phyloP scores from a whole-genome alignment of 192 early-diverging fungal species.

The Coemansia sp. region DNA sequence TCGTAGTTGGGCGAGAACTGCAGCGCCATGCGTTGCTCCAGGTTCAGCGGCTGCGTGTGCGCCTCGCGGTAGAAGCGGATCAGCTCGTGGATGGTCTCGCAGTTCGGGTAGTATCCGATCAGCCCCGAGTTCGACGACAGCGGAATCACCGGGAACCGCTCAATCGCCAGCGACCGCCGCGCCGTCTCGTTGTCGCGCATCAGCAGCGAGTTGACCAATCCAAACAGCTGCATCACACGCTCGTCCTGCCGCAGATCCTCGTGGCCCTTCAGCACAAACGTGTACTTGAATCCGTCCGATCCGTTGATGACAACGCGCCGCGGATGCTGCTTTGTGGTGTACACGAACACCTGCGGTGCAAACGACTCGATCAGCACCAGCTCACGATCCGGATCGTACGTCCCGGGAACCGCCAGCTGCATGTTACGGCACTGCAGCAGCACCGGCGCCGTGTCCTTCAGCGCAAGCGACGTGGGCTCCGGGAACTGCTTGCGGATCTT shows the following conservation, averaged over 20 bases:
- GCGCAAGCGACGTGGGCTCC: slow-evolving; percentile 71
- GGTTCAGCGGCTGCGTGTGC: slow-evolving; percentile 80
- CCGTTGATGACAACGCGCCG: slow-evolving; percentile 81
- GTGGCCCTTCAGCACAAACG: slow-evolving; percentile 92
- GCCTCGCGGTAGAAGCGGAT: slow-evolving; percentile 87
- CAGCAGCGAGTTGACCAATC: slow-evolving; percentile 92
- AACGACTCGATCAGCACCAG: slow-evolving; percentile 90
- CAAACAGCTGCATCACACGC: slow-evolving; percentile 99
- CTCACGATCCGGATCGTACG: slow-evolving; percentile 81
- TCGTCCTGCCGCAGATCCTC: slow-evolving; percentile 99
- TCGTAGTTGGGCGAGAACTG: slow-evolving; percentile 93
- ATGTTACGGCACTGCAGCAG: slow-evolving; percentile 82
- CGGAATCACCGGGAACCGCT: slow-evolving; percentile 92
- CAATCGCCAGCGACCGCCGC: slow-evolving; percentile 88
- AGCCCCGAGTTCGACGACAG: slow-evolving; percentile 95
- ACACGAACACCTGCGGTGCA: slow-evolving; percentile 75
- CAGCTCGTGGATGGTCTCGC: slow-evolving; percentile 88
- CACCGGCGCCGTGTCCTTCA: slow-evolving; percentile 89
- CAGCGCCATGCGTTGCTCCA: slow-evolving; percentile 88
- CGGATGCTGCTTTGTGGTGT: slow-evolving; percentile 91
- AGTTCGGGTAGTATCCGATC: slow-evolving; percentile 93
- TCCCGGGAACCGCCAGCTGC: slow-evolving; percentile 86
- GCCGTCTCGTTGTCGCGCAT: slow-evolving; percentile 85
- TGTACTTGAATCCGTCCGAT: slow-evolving; percentile 86
- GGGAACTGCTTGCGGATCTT: slow-evolving; percentile 81